These are phyloP conservation scores for Globisporangium canariense DNA, from an alignment of 352 stramenopile genomes.

Conservation along the genomic window DNA sequence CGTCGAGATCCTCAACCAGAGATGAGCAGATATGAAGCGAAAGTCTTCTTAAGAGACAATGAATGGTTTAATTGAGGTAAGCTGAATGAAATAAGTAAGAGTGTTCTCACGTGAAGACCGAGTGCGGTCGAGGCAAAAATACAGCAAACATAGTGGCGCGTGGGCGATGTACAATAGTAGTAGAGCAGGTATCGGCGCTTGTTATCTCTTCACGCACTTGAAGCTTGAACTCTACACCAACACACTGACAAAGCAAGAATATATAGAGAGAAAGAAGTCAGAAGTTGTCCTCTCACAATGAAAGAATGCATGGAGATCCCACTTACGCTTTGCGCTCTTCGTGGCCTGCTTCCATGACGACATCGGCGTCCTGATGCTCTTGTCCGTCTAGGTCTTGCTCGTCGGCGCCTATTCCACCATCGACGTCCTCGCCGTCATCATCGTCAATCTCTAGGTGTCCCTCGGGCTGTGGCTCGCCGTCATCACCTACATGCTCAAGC, in stretches of 20 bases:
- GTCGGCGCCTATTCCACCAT: not conserved
- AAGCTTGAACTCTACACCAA: not conserved
- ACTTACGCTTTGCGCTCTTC: conserved; percentile 18
- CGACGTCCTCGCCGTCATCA: conserved; percentile 3
- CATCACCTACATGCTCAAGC: conserved; percentile 17
- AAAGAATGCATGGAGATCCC: not conserved
- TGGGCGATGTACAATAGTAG: not conserved
- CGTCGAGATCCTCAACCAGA: conserved; percentile 8
- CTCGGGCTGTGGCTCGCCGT: not conserved
- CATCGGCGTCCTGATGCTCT: not conserved
- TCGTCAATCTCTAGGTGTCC: conserved; percentile 12
- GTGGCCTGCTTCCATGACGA: not conserved
- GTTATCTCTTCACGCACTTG: not conserved
- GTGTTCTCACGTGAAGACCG: not conserved
- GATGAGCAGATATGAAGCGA: not conserved
- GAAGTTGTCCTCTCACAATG: not conserved
- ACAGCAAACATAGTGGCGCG: not conserved
- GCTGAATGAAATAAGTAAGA: not conserved
- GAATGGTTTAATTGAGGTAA: not conserved
- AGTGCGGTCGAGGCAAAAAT: not conserved
- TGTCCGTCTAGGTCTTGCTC: not conserved
- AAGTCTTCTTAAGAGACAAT: not conserved
- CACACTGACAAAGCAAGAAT: not conserved
- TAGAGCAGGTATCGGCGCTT: not conserved
- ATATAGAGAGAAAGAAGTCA: not conserved